Evolutionary conservation across 2,329 filamentous ascomycete species (phyloP).

Genomic region (Penicillium sp.): DNA sequence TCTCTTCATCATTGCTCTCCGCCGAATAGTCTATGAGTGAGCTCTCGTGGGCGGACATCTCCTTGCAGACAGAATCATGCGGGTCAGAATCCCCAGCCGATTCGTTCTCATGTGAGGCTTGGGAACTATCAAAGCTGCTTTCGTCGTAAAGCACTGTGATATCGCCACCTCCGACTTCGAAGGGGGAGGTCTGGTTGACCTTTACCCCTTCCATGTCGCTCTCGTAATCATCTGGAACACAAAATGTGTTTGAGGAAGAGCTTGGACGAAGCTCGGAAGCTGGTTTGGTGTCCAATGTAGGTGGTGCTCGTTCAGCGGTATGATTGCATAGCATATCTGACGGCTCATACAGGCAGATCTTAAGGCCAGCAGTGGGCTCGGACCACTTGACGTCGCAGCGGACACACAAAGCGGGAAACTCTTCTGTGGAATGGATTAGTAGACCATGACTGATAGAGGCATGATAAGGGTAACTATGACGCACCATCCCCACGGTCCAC

Average conservation of each 20-base stretch:
- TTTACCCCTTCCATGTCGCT: conserved; percentile 27
- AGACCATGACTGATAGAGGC: neutral
- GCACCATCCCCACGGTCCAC: conserved; percentile 51
- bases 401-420: conserved; percentile 36
- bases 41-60: neutral
- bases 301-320: neutral
- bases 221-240: conserved; percentile 45
- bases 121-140: too few species aligned
- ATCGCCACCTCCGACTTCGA: neutral
- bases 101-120: neutral
- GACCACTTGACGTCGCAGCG: conserved; percentile 33
- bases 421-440: conserved; percentile 23
- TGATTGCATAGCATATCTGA: neutral
- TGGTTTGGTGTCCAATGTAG: neutral
- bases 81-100: neutral
- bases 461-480: conserved; percentile 9
- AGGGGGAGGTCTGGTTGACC: neutral
- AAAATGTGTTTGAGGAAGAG: conserved; percentile 40
- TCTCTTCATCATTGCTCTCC: conserved; percentile 1
- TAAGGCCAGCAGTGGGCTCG: neutral
- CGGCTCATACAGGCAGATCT: neutral
- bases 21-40: conserved; percentile 1
- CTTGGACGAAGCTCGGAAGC: conserved; percentile 4
- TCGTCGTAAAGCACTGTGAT: neutral
- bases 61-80: neutral